Evolutionary conservation across 495 filamentous ascomycete genomes (phyloP).

Genomic region (Geoglossum glabrum): DNA sequence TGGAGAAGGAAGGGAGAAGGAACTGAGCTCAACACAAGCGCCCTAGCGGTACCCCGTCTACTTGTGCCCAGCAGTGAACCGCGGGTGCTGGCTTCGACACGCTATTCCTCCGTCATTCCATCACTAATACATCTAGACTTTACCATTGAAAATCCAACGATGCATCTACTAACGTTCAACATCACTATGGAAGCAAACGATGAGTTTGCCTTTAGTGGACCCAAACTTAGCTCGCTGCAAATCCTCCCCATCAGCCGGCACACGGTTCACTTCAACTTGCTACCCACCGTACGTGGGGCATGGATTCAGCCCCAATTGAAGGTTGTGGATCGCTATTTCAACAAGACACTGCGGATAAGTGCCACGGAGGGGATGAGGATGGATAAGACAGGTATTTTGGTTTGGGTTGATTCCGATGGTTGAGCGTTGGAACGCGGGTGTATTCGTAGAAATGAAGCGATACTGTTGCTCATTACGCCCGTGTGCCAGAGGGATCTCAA

Average conservation of each 20-base stretch:
- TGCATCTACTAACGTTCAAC: conserved; percentile 82
- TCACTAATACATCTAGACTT: conserved; percentile 36
- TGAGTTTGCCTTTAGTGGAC: conserved; percentile 80
- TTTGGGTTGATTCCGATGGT: conserved; percentile 38
- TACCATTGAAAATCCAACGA: conserved; percentile 82
- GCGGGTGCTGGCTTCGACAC: conserved; percentile 54
- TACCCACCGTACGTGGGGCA: conserved; percentile 33
- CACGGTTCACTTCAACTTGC: conserved; percentile 44
- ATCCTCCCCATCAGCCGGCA: conserved; percentile 60
- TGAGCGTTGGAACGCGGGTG: background rate
- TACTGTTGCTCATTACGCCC: background rate
- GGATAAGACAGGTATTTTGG: conserved; percentile 50
- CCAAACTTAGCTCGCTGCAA: conserved; percentile 57
- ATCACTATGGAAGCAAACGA: conserved; percentile 81
- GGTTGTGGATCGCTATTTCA: conserved; percentile 74
- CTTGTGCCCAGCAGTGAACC: conserved; percentile 66
- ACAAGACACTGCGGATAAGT: conserved; percentile 57
- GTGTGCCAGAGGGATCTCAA: no score
- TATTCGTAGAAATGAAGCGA: background rate
- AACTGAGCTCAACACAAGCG: conserved; percentile 31
- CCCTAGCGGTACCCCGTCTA: conserved; percentile 56
- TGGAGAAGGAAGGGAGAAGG: conserved; percentile 30
- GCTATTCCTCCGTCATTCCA: conserved; percentile 22
- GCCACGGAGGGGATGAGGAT: conserved; percentile 47
- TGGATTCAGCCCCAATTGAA: conserved; percentile 59